Evolutionary conservation across 2,329 filamentous ascomycete species (phyloP).

Genomic region (Thermoascus crustaceus): DNA sequence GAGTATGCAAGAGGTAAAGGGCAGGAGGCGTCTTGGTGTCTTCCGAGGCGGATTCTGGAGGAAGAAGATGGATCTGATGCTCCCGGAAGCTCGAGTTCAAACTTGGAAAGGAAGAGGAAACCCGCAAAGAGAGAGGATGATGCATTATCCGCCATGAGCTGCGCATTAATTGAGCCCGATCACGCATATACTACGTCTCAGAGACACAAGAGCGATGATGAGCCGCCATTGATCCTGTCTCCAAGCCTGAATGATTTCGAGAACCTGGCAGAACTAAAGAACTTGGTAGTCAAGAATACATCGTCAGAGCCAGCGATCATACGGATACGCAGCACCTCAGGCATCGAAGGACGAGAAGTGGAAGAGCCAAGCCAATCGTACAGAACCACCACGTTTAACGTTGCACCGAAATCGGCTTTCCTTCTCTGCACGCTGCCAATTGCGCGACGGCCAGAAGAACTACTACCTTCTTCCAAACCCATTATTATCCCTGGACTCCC

Average conservation of each 20-base stretch:
- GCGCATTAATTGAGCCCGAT: too few relatives aligned
- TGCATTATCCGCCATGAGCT: too few relatives aligned
- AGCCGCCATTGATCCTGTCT: slow-evolving; percentile 27
- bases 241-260: slow-evolving; percentile 24
- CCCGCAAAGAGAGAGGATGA: slow-evolving; percentile 3
- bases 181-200: too few relatives aligned
- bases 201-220: too few relatives aligned
- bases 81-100: too few relatives aligned
- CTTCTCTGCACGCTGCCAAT: slow-evolving; percentile 32
- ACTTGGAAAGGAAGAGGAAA: too few relatives aligned
- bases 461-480: slow-evolving; percentile 6
- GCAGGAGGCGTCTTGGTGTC: slow-evolving; percentile 36
- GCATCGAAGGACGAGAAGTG: slow-evolving; percentile 12
- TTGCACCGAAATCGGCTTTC: slow-evolving; percentile 45
- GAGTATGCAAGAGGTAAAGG: slow-evolving; percentile 8
- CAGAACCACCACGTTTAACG: slow-evolving; percentile 19
- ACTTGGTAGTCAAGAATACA: slow-evolving; percentile 23
- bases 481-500: slow-evolving; percentile 20
- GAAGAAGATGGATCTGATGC: slow-evolving; percentile 8
- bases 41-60: slow-evolving; percentile 13
- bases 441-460: slow-evolving; percentile 6
- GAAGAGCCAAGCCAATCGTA: not conserved
- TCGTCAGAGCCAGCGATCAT: slow-evolving; percentile 14
- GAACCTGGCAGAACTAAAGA: slow-evolving; percentile 15
- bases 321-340: slow-evolving; percentile 8